Base-by-base conservation (phyloP, 2,329 filamentous ascomycete species). In the Aspergillus novofumigatus region DNA sequence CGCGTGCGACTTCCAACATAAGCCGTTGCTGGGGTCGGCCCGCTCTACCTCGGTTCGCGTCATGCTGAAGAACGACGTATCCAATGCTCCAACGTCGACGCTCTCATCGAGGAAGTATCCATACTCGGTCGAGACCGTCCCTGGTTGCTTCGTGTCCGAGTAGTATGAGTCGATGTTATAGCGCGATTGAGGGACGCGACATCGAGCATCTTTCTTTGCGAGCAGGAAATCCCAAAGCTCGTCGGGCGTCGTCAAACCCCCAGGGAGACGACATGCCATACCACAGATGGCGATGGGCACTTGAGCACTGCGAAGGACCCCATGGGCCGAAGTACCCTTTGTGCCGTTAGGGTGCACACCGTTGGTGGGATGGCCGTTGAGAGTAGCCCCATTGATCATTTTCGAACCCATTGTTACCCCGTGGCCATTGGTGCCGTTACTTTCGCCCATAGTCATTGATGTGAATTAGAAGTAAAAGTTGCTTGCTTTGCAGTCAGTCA, bases 91-190 rank as follows among this genome's bases (percentile, higher is more conserved):
- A n/a, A 44, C 41, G 1, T 45, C 54, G 2, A 67, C 57, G 52
- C 73, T 64, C 11, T 72, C 65, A 3, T 73, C 59, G 0, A 75
- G 59, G 45, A 72, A 73, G 51, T 73, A 67, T 0, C 65, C 67
- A 51, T 61, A 51, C 9, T 56, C 59, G 0, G 59, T 62, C 26
- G 56, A 57, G 6, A 57, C 53, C 0, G 48, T 53, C 4, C 53
- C 50, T 3, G 62, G 57, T 14, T 45, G 10, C 3, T 41, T 42
- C 9, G 26, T 21, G 8, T 49, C 47, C 7, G 48, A 51, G 52
- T 54, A 28, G 52, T 42, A 54, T 3, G 45, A 52, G 8, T 23
- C 57, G n/a, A 59, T 50, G 51, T 70, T 66, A 49, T 63, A 67
- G 38, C 69, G 54, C 5, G 63, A 61, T 14, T 59, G 53, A 6